phyloP scores from a whole-genome alignment of 1,284 basidiomycete species.

The Mycosarcoma mackinlayi region DNA sequence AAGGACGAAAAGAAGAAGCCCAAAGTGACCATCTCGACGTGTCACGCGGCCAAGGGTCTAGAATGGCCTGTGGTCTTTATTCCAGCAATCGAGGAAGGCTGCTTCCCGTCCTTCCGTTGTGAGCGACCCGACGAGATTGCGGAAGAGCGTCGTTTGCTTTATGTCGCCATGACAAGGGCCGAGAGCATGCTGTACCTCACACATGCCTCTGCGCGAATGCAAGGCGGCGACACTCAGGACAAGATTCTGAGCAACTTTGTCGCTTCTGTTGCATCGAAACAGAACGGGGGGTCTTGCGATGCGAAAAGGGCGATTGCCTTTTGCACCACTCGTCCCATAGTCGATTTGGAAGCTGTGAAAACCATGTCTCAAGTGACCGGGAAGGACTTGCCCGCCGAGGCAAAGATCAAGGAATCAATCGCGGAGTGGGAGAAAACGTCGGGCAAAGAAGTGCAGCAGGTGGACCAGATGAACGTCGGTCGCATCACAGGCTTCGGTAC shows the following conservation, averaged over 20 bases:
- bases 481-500: constrained; percentile 35
- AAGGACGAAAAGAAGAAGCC: constrained; percentile 71
- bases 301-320: constrained; percentile 33
- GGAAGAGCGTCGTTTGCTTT: constrained; percentile 86
- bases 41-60: constrained; percentile 89
- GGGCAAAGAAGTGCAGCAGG: constrained; percentile 27
- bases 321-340: constrained; percentile 24
- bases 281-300: constrained; percentile 20
- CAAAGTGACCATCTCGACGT: constrained; percentile 83
- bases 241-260: constrained; percentile 51
- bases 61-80: constrained; percentile 90
- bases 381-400: constrained; percentile 11
- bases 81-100: constrained; percentile 75
- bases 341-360: constrained; percentile 15
- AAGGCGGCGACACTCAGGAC: constrained; percentile 44
- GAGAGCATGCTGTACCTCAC: constrained; percentile 80
- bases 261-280: constrained; percentile 17
- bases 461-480: constrained; percentile 38
- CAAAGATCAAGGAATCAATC: constrained; percentile 12
- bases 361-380: constrained; percentile 33
- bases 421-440: constrained; percentile 19
- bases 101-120: constrained; percentile 81
- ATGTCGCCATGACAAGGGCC: constrained; percentile 90
- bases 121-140: constrained; percentile 75
- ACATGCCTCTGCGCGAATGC: constrained; percentile 49